These are phyloP conservation scores for Hygrophoropsis aurantiaca DNA, from an alignment of 768 basidiomycete species.

Conservation along the genomic window DNA sequence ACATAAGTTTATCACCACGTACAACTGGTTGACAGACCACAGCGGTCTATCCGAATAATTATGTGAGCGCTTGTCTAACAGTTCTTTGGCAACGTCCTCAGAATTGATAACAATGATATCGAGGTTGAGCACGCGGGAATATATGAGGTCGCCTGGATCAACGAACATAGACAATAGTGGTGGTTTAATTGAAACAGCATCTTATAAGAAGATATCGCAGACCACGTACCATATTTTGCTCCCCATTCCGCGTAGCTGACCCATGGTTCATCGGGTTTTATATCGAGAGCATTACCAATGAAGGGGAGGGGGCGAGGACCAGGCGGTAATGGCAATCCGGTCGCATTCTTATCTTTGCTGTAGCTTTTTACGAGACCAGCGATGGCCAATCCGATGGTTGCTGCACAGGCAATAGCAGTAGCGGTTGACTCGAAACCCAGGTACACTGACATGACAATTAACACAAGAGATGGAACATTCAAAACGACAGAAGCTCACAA, in stretches of 20 bases:
- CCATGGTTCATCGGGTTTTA: conserved; percentile 15
- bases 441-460: too few species aligned
- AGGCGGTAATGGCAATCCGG: conserved; percentile 10
- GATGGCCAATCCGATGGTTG: too few species aligned
- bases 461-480: too few species aligned
- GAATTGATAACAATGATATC: conserved; percentile 7
- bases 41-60: conserved; percentile 5
- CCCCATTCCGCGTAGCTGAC: conserved; percentile 20
- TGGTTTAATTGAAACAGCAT: too few species aligned
- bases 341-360: background rate
- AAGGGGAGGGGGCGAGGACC: conserved; percentile 16
- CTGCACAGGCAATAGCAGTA: too few species aligned
- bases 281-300: conserved; percentile 19
- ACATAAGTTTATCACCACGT: background rate
- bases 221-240: conserved; percentile 16
- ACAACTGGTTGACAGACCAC: background rate
- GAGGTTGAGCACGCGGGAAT: background rate
- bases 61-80: conserved; percentile 2
- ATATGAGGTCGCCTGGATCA: conserved; percentile 16
- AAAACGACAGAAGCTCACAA: too few species aligned
- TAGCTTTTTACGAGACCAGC: too few species aligned
- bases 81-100: background rate
- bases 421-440: too few species aligned
- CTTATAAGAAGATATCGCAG: too few species aligned
- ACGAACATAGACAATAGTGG: background rate